phyloP scores from a whole-genome alignment of 2,329 filamentous ascomycete species.

The Cladosporium sp. region DNA sequence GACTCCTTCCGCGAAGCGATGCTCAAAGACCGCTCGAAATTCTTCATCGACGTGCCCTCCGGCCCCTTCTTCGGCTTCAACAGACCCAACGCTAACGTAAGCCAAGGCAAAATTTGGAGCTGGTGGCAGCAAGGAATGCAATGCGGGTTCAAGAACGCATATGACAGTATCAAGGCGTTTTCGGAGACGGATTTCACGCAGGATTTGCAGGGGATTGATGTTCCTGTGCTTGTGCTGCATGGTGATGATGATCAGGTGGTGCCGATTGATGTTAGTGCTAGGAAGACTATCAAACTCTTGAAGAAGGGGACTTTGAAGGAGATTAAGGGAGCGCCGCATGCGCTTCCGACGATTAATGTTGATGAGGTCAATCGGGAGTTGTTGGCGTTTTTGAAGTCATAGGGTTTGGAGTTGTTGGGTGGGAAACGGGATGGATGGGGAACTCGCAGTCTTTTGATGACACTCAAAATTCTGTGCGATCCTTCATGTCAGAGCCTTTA shows the following conservation, averaged over 20 bases:
- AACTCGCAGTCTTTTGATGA: too few relatives aligned
- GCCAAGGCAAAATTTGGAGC: constrained; percentile 8
- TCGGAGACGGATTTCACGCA: constrained; percentile 12
- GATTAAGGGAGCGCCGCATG: constrained; percentile 6
- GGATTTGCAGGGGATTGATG: constrained; percentile 7
- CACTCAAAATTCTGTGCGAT: too few relatives aligned
- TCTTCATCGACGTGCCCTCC: constrained; percentile 10
- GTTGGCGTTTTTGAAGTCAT: constrained; percentile 2
- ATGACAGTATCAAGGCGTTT: constrained; percentile 9
- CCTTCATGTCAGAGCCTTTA: too few relatives aligned
- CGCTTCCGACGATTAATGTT: constrained; percentile 4
- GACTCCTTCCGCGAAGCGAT: constrained; percentile 5
- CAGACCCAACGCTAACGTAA: not conserved
- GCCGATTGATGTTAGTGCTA: not conserved
- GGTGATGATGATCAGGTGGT: constrained; percentile 13
- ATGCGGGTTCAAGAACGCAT: constrained; percentile 3
- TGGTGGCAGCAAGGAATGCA: constrained; percentile 12
- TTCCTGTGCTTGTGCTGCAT: constrained; percentile 6
- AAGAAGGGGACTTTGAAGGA: constrained; percentile 7
- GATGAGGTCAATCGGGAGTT: constrained; percentile 9
- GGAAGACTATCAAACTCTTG: constrained; percentile 1
- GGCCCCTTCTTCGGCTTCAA: constrained; percentile 13
- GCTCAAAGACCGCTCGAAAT: constrained; percentile 7
- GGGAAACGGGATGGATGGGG: too few relatives aligned
- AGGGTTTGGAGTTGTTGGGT: too few relatives aligned